Percentiles rank a stretch among this genome's conserved stretches.
These are phyloP conservation scores for Raddia distichophylla DNA, from an alignment of 176 grass and related monocot species.

Conservation along the genomic window DNA sequence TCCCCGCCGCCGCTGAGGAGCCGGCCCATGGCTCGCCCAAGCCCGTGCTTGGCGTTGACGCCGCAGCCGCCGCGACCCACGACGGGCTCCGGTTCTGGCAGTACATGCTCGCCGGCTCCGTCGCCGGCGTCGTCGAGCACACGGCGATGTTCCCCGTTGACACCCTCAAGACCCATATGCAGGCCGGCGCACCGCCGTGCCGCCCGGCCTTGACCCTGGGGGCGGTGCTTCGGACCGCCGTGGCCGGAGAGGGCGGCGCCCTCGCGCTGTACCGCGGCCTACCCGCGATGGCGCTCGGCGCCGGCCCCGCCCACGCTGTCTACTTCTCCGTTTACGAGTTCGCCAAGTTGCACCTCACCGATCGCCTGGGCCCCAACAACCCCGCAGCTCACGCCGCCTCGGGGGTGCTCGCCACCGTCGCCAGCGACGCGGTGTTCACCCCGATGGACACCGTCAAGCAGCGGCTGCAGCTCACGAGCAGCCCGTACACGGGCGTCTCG, in stretches of 20 bases:
- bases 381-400: constrained; percentile 73
- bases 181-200: constrained; percentile 59
- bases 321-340: constrained; percentile 92
- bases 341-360: constrained; percentile 61
- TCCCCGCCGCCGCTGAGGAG: constrained; percentile 44
- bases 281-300: constrained; percentile 83
- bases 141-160: constrained; percentile 92
- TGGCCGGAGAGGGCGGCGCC: constrained; percentile 50
- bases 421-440: constrained; percentile 84
- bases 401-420: constrained; percentile 73
- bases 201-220: constrained; percentile 48
- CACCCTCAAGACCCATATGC: constrained; percentile 93
- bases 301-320: constrained; percentile 84
- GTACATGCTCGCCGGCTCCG: constrained; percentile 93
- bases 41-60: constrained; percentile 33
- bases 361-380: constrained; percentile 69
- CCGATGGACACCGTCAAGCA: constrained; percentile 98
- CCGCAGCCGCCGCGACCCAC: constrained; percentile 50
- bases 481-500: constrained; percentile 71
- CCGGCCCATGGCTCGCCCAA: constrained; percentile 39
- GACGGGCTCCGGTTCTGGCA: constrained; percentile 90
- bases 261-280: constrained; percentile 76
- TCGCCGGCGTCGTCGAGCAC: constrained; percentile 90
- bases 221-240: constrained; percentile 45
- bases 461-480: constrained; percentile 84